Evolutionary conservation across 768 basidiomycete species (phyloP).

Genomic region (Rhizopogon roseolus): DNA sequence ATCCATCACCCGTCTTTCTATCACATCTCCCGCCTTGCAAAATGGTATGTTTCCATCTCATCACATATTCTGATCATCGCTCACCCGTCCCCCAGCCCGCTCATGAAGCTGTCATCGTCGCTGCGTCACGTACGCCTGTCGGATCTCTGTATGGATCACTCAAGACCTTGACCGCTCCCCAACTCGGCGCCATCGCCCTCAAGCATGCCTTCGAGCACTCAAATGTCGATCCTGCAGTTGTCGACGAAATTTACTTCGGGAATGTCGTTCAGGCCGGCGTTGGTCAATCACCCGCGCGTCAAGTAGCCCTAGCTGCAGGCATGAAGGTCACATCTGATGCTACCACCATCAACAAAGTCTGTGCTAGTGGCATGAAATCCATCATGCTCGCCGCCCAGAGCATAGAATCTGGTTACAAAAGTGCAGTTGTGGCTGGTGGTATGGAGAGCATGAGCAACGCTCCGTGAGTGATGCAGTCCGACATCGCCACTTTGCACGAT

Average conservation of each 20-base stretch:
- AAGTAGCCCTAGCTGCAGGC: slow-evolving; percentile 87
- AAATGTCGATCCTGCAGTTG: slow-evolving; percentile 72
- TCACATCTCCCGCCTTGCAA: slow-evolving; percentile 30
- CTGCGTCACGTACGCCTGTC: slow-evolving; percentile 90
- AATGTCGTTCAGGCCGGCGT: slow-evolving; percentile 98
- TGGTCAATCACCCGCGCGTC: slow-evolving; percentile 94
- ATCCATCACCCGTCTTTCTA: slow-evolving; percentile 35
- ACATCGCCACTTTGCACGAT: background rate
- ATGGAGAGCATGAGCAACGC: slow-evolving; percentile 99
- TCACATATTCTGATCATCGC: background rate
- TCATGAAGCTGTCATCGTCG: slow-evolving; percentile 89
- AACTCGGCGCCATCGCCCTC: slow-evolving; percentile 85
- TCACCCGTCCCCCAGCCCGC: slow-evolving; percentile 27
- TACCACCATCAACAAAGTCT: slow-evolving; percentile 99
- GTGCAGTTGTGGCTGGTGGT: slow-evolving; percentile 88
- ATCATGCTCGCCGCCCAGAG: slow-evolving; percentile 92
- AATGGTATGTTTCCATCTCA: slow-evolving; percentile 39
- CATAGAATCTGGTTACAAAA: slow-evolving; percentile 82
- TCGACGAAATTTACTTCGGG: slow-evolving; percentile 95
- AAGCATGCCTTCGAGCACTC: slow-evolving; percentile 85
- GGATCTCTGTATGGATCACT: slow-evolving; percentile 89
- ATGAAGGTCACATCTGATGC: slow-evolving; percentile 84
- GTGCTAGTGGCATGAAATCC: slow-evolving; percentile 94
- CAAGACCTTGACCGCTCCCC: slow-evolving; percentile 83
- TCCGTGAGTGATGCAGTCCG: slow-evolving; percentile 59